Evolutionary conservation across 2,329 filamentous ascomycete species (phyloP).

Genomic region (Exophiala xenobiotica): DNA sequence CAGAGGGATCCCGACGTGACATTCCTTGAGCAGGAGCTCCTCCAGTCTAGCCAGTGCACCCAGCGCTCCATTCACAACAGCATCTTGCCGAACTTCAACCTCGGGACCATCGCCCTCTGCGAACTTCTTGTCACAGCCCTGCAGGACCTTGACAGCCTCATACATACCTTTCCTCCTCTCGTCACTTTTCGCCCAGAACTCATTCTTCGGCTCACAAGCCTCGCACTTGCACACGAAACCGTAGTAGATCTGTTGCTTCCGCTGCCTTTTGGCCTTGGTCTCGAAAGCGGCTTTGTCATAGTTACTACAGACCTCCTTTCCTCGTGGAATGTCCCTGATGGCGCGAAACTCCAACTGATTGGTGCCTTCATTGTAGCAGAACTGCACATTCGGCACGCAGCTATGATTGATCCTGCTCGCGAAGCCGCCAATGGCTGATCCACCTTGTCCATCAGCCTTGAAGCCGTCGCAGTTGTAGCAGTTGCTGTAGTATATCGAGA

Average conservation of each 20-base stretch:
- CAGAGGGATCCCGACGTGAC: constrained; percentile 20
- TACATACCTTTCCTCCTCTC: constrained; percentile 25
- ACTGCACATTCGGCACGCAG: constrained; percentile 28
- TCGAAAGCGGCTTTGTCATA: constrained; percentile 26
- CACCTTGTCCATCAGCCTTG: constrained; percentile 11
- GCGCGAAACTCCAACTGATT: constrained; percentile 25
- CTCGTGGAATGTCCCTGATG: constrained; percentile 25
- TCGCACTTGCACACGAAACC: constrained; percentile 27
- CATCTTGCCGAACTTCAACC: not conserved
- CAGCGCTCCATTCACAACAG: constrained; percentile 7
- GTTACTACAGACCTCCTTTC: constrained; percentile 26
- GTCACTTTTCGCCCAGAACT: constrained; percentile 28
- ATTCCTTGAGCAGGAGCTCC: constrained; percentile 24
- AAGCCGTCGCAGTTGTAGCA: constrained; percentile 27
- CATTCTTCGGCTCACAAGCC: constrained; percentile 23
- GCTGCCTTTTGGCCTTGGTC: constrained; percentile 6
- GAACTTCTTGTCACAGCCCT: constrained; percentile 16
- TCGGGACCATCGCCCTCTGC: not conserved
- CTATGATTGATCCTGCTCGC: constrained; percentile 28
- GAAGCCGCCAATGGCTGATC: constrained; percentile 25
- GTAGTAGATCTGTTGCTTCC: constrained; percentile 26
- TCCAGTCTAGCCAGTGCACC: constrained; percentile 14
- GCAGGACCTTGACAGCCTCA: constrained; percentile 15
- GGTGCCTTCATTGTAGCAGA: constrained; percentile 21
- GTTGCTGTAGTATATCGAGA: constrained; percentile 30